Conservation (phyloP, 306 rosid genomes). For the Argentina anserina region DNA sequence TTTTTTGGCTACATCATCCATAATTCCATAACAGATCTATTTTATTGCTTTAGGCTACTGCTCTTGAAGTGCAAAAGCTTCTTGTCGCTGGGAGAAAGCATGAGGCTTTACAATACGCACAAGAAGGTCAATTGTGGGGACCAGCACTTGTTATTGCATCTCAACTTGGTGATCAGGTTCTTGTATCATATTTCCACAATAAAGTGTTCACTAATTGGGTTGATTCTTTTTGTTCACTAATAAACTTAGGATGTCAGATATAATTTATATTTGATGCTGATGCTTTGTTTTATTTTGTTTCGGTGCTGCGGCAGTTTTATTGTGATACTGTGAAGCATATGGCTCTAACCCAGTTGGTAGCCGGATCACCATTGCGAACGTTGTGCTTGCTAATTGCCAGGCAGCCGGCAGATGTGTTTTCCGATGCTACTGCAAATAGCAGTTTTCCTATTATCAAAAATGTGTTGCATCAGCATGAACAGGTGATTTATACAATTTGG, state of each 20-base stretch:
- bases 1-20: background rate
- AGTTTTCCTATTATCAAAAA: slow-evolving; percentile 27
- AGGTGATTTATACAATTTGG: slow-evolving; percentile 37
- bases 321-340: slow-evolving; percentile 68
- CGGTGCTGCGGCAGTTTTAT: slow-evolving; percentile 47
- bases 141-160: slow-evolving; percentile 72
- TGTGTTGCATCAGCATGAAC: slow-evolving; percentile 39
- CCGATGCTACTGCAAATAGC: slow-evolving; percentile 23
- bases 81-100: slow-evolving; percentile 60
- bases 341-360: slow-evolving; percentile 61
- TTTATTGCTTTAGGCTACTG: slow-evolving; percentile 47
- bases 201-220: background rate
- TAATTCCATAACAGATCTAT: slow-evolving; percentile 7
- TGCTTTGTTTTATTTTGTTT: slow-evolving; percentile 5
- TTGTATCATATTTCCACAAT: background rate
- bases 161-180: slow-evolving; percentile 69
- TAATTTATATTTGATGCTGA: slow-evolving; percentile 6
- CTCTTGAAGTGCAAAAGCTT: slow-evolving; percentile 67
- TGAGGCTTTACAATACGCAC: slow-evolving; percentile 65
- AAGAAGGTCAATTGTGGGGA: slow-evolving; percentile 81
- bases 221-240: background rate
- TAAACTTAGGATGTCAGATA: background rate
- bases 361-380: slow-evolving; percentile 66
- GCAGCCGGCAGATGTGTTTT: slow-evolving; percentile 65
- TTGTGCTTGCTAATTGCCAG: slow-evolving; percentile 70